Percentiles rank a stretch among this genome's conserved stretches.
These are phyloP conservation scores for Alternaria postmessia DNA, from an alignment of 2,329 filamentous ascomycete species.

Conservation along the genomic window DNA sequence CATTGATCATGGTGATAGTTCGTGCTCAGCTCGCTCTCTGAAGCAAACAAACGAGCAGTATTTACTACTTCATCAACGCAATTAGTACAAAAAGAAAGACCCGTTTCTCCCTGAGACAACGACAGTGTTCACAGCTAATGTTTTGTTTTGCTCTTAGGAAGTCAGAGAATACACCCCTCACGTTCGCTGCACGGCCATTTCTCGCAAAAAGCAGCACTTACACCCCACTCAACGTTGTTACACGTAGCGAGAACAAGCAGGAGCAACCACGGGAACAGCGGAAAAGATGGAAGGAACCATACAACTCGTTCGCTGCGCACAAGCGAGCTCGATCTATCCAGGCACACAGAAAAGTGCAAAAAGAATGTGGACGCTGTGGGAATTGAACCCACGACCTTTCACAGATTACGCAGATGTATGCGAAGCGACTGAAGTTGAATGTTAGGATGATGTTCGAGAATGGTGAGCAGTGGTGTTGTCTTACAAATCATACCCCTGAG, in stretches of 20 bases:
- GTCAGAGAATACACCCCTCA: background rate
- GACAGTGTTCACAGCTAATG: background rate
- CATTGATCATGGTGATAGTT: background rate
- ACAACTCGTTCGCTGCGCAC: background rate
- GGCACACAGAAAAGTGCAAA: background rate
- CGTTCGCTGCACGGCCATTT: background rate
- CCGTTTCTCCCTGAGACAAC: background rate
- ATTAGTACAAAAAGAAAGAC: background rate
- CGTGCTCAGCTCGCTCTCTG: background rate
- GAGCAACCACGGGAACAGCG: background rate
- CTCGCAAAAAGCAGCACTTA: background rate
- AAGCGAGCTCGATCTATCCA: background rate
- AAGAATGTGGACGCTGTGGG: conserved; percentile 33
- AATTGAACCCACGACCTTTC: conserved; percentile 39
- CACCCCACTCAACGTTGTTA: background rate
- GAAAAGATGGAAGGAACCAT: background rate
- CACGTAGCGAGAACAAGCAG: background rate
- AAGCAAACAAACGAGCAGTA: background rate
- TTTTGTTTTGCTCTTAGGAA: background rate
- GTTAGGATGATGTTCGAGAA: background rate
- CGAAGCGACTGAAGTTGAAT: conserved; percentile 23
- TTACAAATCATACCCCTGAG: conserved; percentile 19
- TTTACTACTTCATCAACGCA: background rate
- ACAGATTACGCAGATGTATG: conserved; percentile 24
- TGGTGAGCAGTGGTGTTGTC: background rate